Conservation (phyloP, 768 basidiomycete genomes). For the Hypholoma fasciculare region DNA sequence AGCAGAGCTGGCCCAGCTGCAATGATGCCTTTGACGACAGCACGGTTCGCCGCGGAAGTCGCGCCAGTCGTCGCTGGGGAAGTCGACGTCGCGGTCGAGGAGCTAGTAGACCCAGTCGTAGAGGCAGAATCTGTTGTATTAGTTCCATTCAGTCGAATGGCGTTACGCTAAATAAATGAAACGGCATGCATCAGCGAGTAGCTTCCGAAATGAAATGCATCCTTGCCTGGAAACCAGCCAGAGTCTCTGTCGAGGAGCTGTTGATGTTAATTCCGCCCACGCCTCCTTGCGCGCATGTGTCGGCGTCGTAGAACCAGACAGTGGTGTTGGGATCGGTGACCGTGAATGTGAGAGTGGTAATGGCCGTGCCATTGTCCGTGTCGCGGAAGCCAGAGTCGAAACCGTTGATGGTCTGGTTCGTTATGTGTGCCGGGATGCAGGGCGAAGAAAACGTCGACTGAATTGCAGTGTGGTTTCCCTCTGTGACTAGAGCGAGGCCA, state of each 20-base stretch:
- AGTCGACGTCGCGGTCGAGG: neutral
- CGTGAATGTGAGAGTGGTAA: constrained; percentile 45
- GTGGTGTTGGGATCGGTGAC: constrained; percentile 44
- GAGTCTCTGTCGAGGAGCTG: constrained; percentile 38
- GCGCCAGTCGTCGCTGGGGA: constrained; percentile 10
- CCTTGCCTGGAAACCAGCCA: constrained; percentile 46
- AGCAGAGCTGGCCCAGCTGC: constrained; percentile 13
- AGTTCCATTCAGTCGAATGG: constrained; percentile 57
- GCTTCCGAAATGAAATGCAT: neutral
- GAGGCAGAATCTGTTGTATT: constrained; percentile 3
- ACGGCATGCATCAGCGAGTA: neutral
- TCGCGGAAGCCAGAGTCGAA: constrained; percentile 56
- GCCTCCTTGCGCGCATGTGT: constrained; percentile 55
- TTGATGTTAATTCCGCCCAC: constrained; percentile 65
- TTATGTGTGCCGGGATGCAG: constrained; percentile 50
- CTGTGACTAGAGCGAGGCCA: constrained; percentile 37
- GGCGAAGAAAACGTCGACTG: constrained; percentile 57
- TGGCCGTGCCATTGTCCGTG: constrained; percentile 44
- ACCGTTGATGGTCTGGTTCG: constrained; percentile 52
- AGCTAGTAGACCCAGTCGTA: constrained; percentile 1
- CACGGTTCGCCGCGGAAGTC: constrained; percentile 17
- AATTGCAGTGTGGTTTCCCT: constrained; percentile 53
- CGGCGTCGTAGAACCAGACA: constrained; percentile 62
- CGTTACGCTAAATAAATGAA: constrained; percentile 47
- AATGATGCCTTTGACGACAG: constrained; percentile 10